Conservation (phyloP, 2,329 filamentous ascomycete species). For the Diatrype stigma region DNA sequence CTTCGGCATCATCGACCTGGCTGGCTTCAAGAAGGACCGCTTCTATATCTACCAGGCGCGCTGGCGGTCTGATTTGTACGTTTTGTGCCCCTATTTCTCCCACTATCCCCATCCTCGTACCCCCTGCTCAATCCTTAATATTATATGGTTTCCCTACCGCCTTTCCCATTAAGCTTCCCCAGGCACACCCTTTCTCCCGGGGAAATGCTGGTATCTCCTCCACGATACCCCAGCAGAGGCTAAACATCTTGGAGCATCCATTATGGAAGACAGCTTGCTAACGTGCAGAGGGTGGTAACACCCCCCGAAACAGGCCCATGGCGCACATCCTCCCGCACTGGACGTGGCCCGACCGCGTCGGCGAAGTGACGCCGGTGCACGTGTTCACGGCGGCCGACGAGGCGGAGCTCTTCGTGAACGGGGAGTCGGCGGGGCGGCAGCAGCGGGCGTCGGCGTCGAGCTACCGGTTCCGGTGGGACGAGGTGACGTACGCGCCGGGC, state of each 20-base stretch:
- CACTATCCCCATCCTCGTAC: neutral
- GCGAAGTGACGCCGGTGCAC: constrained; percentile 48
- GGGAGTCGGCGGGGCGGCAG: constrained; percentile 38
- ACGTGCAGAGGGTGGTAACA: too few relatives aligned
- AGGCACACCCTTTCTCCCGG: neutral
- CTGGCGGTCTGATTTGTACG: constrained; percentile 42
- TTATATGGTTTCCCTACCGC: too few relatives aligned
- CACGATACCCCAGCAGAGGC: too few relatives aligned
- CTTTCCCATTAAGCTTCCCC: neutral
- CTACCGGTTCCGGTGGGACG: constrained; percentile 53
- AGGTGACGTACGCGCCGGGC: constrained; percentile 44
- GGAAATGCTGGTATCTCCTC: too few relatives aligned
- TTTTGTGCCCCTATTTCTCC: too few relatives aligned
- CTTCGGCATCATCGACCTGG: constrained; percentile 53
- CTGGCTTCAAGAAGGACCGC: constrained; percentile 53
- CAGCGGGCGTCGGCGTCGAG: constrained; percentile 28
- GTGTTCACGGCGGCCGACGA: constrained; percentile 49
- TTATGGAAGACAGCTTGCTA: too few relatives aligned
- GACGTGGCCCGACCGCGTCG: constrained; percentile 47
- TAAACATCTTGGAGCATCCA: too few relatives aligned
- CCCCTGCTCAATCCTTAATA: neutral
- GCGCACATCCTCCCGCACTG: constrained; percentile 54
- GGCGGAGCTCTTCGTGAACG: constrained; percentile 52
- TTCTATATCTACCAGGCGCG: constrained; percentile 52
- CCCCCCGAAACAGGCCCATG: constrained; percentile 28